phyloP scores from a whole-genome alignment of 257 asterid species.

The Lithospermum erythrorhizon region DNA sequence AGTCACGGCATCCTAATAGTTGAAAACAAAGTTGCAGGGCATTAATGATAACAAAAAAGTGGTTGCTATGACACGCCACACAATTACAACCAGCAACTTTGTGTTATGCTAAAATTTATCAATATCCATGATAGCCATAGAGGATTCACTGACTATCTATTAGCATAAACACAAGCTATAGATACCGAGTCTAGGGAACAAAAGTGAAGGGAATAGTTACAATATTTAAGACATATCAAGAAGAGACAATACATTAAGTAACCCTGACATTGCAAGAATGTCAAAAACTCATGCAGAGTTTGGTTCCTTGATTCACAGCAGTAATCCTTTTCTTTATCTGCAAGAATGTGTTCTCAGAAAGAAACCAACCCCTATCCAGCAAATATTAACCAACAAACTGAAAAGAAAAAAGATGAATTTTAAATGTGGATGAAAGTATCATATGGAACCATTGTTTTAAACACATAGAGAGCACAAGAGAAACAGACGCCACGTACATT shows the following conservation, averaged over 20 bases:
- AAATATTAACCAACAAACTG: constrained; percentile 18
- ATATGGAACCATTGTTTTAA: not conserved
- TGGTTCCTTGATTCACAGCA: constrained; percentile 35
- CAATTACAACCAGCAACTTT: no score
- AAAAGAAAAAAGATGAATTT: constrained; percentile 18
- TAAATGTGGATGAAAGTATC: not conserved
- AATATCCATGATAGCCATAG: not conserved
- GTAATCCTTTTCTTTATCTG: constrained; percentile 34
- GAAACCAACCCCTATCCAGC: constrained; percentile 22
- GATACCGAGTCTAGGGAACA: not conserved
- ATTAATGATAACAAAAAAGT: no score
- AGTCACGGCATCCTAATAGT: no score
- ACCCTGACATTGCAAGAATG: constrained; percentile 12
- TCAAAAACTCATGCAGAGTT: constrained; percentile 49
- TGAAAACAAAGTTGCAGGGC: no score
- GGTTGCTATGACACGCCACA: no score
- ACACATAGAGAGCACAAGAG: not conserved
- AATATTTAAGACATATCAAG: not conserved
- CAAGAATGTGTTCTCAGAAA: constrained; percentile 26
- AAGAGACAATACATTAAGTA: constrained; percentile 9
- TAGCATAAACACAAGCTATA: not conserved
- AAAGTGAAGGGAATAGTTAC: not conserved
- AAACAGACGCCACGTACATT: not conserved
- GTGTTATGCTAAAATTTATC: not conserved
- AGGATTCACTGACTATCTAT: not conserved